These are phyloP conservation scores for Alternaria panax DNA, from an alignment of 2,329 filamentous ascomycete genomes.

Conservation along the genomic window DNA sequence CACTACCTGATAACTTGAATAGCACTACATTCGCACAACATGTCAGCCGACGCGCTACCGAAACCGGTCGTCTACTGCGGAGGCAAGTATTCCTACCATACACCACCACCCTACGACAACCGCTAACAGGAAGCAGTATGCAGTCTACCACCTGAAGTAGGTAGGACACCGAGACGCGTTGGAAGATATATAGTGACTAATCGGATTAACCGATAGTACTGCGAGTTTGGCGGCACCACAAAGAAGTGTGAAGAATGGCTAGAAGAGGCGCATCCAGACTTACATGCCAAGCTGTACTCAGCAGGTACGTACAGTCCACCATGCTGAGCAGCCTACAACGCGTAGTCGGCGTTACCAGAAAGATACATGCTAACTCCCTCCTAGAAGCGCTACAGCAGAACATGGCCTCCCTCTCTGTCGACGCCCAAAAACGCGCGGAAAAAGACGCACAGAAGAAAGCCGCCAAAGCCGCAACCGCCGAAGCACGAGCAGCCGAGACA, in stretches of 20 bases:
- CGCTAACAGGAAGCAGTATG: slow-evolving; percentile 60
- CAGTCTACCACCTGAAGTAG: slow-evolving; percentile 72
- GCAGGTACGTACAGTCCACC: slow-evolving; percentile 65
- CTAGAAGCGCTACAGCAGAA: slow-evolving; percentile 76
- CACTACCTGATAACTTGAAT: neutral
- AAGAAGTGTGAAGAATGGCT: slow-evolving; percentile 99
- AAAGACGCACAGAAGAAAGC: slow-evolving; percentile 98
- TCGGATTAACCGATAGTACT: slow-evolving; percentile 72
- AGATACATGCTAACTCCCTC: slow-evolving; percentile 2
- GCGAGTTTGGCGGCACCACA: slow-evolving; percentile 94
- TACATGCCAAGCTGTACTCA: slow-evolving; percentile 86
- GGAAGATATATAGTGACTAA: slow-evolving; percentile 15
- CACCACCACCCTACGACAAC: neutral
- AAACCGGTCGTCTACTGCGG: slow-evolving; percentile 68
- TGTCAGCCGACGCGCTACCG: slow-evolving; percentile 52
- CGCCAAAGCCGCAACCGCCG: slow-evolving; percentile 87
- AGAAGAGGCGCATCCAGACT: slow-evolving; percentile 71
- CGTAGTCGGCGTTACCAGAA: neutral
- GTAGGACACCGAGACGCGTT: slow-evolving; percentile 46
- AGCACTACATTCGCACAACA: slow-evolving; percentile 5
- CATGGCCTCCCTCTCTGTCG: slow-evolving; percentile 83
- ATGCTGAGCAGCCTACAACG: neutral
- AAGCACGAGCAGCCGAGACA: slow-evolving; percentile 82
- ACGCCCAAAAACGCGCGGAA: slow-evolving; percentile 91
- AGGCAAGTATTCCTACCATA: slow-evolving; percentile 52